Evolutionary conservation across 306 rosid genomes (phyloP), one percentile per base, ranked within the genome.

Genomic region (Parietaria judaica): DNA sequence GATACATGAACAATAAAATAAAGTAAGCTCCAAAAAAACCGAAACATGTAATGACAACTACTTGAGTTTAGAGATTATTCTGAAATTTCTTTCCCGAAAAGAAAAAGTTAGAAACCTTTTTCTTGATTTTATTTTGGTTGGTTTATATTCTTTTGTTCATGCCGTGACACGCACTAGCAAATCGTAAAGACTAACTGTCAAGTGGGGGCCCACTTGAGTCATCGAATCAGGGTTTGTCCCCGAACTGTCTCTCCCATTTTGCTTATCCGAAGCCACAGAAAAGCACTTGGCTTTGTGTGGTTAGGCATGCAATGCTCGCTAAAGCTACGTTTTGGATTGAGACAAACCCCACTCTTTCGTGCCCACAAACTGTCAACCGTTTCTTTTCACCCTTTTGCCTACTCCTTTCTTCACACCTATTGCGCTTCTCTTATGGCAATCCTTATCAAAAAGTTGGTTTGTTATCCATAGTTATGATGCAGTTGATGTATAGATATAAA

Each of bases 221-320:
- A 58, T 62, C 43, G 62, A 51, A 61, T 66, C 62, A 23, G 31
- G 2, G 31, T 68, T 57, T 11, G 59, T 61, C 75, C 69, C 73
- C 14, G 36, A 74, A 74, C 81, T 70, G 78, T 76, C 86, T 50
- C 67, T 71, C 74, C 76, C 47, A 46, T 53, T 41, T 41, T 60
- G 66, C 79, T 76, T 68, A 76, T 80, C 76, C 70, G 15, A 50
- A 41, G 45, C 38, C 70, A 58, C n/a, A 31, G 12, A 34, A 48
- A 66, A 55, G 15, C 31, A 23, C 31, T 23, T 41, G 45, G 45
- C 9, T 48, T 64, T 43, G 63, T n/a, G 67, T 65, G 38, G 61
- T 60, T 74, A 35, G 14, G 53, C 8, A 45, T 35, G 45, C 45
- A 5, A 56, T 52, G 74, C 63, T 63, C 12, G 63, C 74, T 77